These are phyloP conservation scores for Phytophthora hibernalis DNA, from an alignment of 352 stramenopile genomes.

Conservation along the genomic window DNA sequence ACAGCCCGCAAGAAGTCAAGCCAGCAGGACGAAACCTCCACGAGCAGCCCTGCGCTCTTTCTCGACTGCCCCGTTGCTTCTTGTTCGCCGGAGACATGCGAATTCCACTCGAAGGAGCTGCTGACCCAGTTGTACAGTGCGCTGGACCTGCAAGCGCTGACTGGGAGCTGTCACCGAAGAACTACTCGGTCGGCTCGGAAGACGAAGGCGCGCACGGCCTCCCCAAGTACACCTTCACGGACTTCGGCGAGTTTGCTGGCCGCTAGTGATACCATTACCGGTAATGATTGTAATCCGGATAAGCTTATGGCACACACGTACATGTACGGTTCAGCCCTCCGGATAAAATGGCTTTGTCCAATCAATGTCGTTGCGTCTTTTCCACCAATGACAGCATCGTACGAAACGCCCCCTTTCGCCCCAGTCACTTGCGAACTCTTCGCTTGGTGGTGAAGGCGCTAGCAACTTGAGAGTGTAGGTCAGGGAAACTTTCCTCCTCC, in stretches of 20 bases:
- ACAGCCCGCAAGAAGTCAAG: conserved; percentile 6
- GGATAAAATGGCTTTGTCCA: conserved; percentile 11
- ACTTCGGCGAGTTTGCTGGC: conserved; percentile 35
- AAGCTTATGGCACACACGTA: too few relatives aligned
- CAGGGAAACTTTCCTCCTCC: conserved; percentile 10
- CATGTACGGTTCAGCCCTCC: too few relatives aligned
- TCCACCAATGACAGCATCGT: conserved; percentile 34
- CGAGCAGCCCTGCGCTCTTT: background rate
- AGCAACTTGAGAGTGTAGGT: conserved; percentile 39
- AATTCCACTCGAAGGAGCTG: conserved; percentile 18
- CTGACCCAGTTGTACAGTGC: conserved; percentile 32
- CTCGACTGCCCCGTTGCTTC: conserved; percentile 15
- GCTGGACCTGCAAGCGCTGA: conserved; percentile 43
- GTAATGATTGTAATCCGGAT: conserved; percentile 22
- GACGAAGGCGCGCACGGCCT: conserved; percentile 18
- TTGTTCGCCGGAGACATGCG: conserved; percentile 3
- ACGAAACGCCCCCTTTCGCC: conserved; percentile 33
- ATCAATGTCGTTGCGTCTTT: conserved; percentile 17
- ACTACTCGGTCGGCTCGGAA: conserved; percentile 13
- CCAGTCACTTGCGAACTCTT: conserved; percentile 76
- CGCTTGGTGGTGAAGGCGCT: conserved; percentile 56
- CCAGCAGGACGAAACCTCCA: conserved; percentile 13
- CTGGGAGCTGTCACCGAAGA: conserved; percentile 17
- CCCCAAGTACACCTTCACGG: conserved; percentile 29
- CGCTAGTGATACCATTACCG: too few relatives aligned